A percentile compares a stretch with the other conserved stretches of the same genome.
phyloP scores from a whole-genome alignment of 768 basidiomycete genomes.

The Kockovaella imperatae region DNA sequence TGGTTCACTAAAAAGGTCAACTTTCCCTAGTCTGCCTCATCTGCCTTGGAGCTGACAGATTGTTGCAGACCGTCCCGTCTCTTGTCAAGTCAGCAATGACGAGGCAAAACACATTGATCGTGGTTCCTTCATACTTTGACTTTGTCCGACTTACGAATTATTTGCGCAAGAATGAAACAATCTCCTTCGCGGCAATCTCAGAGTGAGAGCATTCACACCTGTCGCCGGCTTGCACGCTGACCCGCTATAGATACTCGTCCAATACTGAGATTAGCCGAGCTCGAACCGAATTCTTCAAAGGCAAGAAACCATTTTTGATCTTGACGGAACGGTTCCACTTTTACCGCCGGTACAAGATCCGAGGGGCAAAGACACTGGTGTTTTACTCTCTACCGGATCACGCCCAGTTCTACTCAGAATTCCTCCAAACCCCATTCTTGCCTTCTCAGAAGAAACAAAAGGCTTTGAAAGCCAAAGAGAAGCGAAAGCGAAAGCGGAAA shows the following conservation, averaged over 20 bases:
- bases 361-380: constrained; percentile 83
- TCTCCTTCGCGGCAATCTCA: constrained; percentile 75
- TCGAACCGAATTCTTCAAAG: constrained; percentile 82
- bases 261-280: constrained; percentile 92
- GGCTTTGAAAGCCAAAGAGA: constrained; percentile 52
- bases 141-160: constrained; percentile 85
- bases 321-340: constrained; percentile 98
- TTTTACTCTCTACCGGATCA: constrained; percentile 92
- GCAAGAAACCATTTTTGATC: constrained; percentile 75
- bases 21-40: neutral
- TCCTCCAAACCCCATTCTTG: constrained; percentile 78
- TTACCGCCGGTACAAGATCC: constrained; percentile 87
- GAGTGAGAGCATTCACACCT: constrained; percentile 55
- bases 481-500: too few relatives aligned
- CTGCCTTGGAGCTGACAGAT: constrained; percentile 6
- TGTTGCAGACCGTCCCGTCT: constrained; percentile 61
- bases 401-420: constrained; percentile 83
- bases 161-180: constrained; percentile 63
- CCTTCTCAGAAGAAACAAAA: constrained; percentile 20
- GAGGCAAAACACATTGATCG: constrained; percentile 76
- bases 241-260: constrained; percentile 64
- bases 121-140: constrained; percentile 92
- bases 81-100: constrained; percentile 88
- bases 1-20: constrained; percentile 76
- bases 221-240: neutral